A percentile compares a stretch with the other conserved stretches of the same genome.
These are phyloP conservation scores for Musa acuminata DNA, from an alignment of 176 grass and related monocot genomes.

Conservation along the genomic window DNA sequence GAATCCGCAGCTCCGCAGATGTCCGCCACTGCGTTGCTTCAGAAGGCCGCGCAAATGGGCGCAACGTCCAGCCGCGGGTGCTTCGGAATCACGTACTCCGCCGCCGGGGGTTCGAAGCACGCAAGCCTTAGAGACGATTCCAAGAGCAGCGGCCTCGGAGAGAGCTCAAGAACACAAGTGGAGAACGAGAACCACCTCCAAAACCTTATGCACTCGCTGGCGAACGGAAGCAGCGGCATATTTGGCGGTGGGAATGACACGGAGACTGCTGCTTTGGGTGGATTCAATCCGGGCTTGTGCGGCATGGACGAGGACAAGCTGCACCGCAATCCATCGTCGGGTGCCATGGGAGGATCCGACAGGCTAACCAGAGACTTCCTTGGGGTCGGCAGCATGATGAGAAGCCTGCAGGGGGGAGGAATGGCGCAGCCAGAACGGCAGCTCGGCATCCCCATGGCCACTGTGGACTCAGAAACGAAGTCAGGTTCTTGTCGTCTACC, in stretches of 20 bases:
- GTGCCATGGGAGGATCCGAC: background rate
- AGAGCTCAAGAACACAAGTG: background rate
- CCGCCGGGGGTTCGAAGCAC: background rate
- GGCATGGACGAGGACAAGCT: background rate
- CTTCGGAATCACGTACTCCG: background rate
- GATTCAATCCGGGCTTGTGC: background rate
- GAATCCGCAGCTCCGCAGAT: background rate
- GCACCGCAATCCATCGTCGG: background rate
- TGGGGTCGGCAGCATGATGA: background rate
- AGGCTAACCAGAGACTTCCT: conserved; percentile 2
- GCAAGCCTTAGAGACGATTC: background rate
- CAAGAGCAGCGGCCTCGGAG: background rate
- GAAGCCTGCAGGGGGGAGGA: background rate
- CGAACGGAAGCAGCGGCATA: background rate
- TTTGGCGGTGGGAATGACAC: background rate
- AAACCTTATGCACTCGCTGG: background rate
- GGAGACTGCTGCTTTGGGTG: too few relatives aligned
- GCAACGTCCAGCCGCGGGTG: background rate
- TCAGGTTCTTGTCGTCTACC: too few relatives aligned
- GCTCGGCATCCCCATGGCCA: too few relatives aligned
- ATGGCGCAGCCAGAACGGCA: background rate
- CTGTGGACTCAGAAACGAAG: too few relatives aligned
- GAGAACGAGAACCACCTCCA: conserved; percentile 8
- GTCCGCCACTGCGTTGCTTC: conserved; percentile 4
- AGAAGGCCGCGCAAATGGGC: conserved; percentile 8